Evolutionary conservation across 164 flowering plant genomes (phyloP).

Genomic region (Aristolochia californica): DNA sequence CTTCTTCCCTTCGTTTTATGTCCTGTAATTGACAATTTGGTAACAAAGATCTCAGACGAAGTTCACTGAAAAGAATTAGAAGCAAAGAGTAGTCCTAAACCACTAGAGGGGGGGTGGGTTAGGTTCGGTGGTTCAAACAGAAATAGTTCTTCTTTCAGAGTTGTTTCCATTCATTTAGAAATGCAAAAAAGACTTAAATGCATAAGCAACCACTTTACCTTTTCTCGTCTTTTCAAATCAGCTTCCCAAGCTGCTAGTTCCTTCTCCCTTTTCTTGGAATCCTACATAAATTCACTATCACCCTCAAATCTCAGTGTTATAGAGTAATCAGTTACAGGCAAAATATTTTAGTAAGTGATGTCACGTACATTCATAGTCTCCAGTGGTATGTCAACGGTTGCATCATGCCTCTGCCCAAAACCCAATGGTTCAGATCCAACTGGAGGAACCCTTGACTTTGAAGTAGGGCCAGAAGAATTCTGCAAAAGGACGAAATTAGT

Average conservation of each 20-base stretch:
- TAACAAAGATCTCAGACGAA: background rate
- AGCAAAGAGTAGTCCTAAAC: background rate
- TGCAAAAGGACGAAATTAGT: constrained; percentile 19
- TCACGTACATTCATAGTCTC: constrained; percentile 18
- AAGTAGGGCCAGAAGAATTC: constrained; percentile 47
- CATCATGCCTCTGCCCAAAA: constrained; percentile 68
- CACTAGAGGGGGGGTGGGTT: too few relatives aligned
- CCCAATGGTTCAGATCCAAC: constrained; percentile 35
- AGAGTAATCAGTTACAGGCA: background rate
- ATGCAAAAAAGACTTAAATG: too few relatives aligned
- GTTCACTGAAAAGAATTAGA: background rate
- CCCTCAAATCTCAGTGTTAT: background rate
- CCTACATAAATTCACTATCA: constrained; percentile 8
- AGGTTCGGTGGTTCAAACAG: too few relatives aligned
- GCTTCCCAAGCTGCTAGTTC: constrained; percentile 23
- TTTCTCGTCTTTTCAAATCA: constrained; percentile 75
- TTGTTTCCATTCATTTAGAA: too few relatives aligned
- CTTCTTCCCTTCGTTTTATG: constrained; percentile 84
- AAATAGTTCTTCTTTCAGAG: too few relatives aligned
- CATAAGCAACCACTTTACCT: constrained; percentile 24
- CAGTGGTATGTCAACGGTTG: constrained; percentile 80
- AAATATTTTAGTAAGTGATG: background rate
- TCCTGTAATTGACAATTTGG: constrained; percentile 34
- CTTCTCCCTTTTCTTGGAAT: constrained; percentile 6
- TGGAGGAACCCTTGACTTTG: constrained; percentile 52